These are phyloP conservation scores for Rasamsonia emersonii DNA, from an alignment of 2,329 filamentous ascomycete species.

Conservation along the genomic window DNA sequence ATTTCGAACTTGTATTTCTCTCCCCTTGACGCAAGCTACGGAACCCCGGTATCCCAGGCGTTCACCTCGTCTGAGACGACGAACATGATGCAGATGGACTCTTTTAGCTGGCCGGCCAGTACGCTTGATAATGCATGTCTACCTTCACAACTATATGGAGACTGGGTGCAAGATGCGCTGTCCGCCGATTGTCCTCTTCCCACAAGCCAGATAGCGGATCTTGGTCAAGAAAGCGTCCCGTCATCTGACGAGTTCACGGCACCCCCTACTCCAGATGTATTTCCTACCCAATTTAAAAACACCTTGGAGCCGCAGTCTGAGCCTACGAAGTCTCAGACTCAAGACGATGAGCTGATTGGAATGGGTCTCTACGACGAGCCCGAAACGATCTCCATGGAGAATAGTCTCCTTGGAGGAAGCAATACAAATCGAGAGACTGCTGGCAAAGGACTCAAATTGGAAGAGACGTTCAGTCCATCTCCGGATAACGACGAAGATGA, in stretches of 20 bases:
- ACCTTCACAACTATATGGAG: slow-evolving; percentile 18
- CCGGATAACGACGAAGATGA: slow-evolving; percentile 47
- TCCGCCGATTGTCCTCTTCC: slow-evolving; percentile 25
- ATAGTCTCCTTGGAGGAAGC: slow-evolving; percentile 47
- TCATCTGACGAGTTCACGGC: slow-evolving; percentile 26
- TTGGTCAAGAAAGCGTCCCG: slow-evolving; percentile 26
- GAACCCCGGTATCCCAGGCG: slow-evolving; percentile 12
- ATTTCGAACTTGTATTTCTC: slow-evolving; percentile 15
- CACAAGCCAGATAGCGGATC: slow-evolving; percentile 20
- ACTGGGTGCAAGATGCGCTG: slow-evolving; percentile 25
- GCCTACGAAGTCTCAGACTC: too few species aligned
- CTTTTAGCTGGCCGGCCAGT: slow-evolving; percentile 17
- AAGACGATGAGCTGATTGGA: slow-evolving; percentile 67
- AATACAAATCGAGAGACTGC: slow-evolving; percentile 34
- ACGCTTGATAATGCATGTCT: slow-evolving; percentile 12
- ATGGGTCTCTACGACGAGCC: slow-evolving; percentile 74
- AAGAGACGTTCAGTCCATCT: slow-evolving; percentile 66
- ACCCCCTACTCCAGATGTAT: slow-evolving; percentile 30
- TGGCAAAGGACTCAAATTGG: slow-evolving; percentile 70
- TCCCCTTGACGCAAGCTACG: slow-evolving; percentile 8
- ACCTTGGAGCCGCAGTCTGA: slow-evolving; percentile 47
- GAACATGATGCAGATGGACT: slow-evolving; percentile 19
- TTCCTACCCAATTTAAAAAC: slow-evolving; percentile 28
- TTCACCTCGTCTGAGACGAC: slow-evolving; percentile 13
- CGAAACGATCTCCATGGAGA: slow-evolving; percentile 48